Conservation (phyloP, 2,329 filamentous ascomycete genomes). For the Sphaerulina musiva region DNA sequence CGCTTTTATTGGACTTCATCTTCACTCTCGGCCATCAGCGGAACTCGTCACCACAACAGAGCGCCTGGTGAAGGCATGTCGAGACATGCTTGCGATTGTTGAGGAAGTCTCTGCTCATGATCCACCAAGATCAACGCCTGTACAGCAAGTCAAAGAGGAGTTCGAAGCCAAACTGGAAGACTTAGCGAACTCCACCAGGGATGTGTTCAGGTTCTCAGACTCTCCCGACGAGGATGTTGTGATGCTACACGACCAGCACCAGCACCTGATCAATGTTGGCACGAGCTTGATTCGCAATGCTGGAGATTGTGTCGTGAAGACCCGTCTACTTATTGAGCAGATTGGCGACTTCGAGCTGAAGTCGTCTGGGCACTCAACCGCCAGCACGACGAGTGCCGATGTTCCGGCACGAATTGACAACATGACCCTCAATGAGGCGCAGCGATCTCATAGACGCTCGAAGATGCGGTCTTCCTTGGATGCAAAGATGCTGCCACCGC, state of each 20-base stretch:
- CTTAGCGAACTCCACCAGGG: constrained; percentile 71
- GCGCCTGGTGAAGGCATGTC: constrained; percentile 75
- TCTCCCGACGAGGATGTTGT: constrained; percentile 66
- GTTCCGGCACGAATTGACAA: constrained; percentile 12
- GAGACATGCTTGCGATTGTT: constrained; percentile 69
- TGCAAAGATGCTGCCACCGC: constrained; percentile 8
- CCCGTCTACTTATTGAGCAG: constrained; percentile 75
- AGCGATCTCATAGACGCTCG: constrained; percentile 2
- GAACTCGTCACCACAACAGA: constrained; percentile 77
- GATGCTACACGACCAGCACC: constrained; percentile 56
- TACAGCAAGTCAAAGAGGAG: constrained; percentile 62
- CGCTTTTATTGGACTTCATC: constrained; percentile 86
- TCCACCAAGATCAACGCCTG: constrained; percentile 56
- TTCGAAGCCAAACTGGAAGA: constrained; percentile 78
- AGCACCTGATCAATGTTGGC: constrained; percentile 27
- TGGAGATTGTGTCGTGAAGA: constrained; percentile 83
- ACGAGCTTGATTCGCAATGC: constrained; percentile 60
- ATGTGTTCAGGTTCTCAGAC: constrained; percentile 66
- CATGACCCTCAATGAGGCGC: constrained; percentile 5
- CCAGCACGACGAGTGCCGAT: constrained; percentile 3
- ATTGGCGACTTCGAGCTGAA: constrained; percentile 44
- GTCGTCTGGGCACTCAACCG: background rate
- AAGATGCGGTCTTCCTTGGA: constrained; percentile 17
- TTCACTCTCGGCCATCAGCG: constrained; percentile 83
- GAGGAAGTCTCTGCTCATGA: constrained; percentile 78